These are phyloP conservation scores for Tanacetum coccineum DNA, from an alignment of 129 eudicot species.

Conservation along the genomic window DNA sequence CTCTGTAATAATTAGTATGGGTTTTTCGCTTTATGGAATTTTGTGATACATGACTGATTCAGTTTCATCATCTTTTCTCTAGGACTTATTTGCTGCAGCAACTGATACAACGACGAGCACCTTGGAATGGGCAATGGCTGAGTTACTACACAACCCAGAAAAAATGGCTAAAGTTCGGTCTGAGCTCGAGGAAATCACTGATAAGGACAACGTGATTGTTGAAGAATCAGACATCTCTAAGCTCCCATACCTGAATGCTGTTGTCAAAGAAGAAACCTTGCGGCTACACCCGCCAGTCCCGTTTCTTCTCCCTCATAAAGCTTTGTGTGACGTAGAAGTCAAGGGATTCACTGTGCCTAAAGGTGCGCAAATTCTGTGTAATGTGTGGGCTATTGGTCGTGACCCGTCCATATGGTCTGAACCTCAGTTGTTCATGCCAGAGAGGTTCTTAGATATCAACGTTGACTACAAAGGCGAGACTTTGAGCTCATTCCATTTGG, in stretches of 20 bases:
- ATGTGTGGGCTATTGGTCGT: too few species aligned
- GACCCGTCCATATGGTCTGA: too few species aligned
- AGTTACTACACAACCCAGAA: constrained; percentile 29
- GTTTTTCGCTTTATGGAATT: neutral
- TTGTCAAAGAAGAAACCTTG: constrained; percentile 8
- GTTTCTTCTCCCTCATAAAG: constrained; percentile 9
- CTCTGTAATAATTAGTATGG: neutral
- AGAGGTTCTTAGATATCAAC: neutral
- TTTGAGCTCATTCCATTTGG: neutral
- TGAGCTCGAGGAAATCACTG: neutral
- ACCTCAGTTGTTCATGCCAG: constrained; percentile 3
- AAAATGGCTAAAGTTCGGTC: constrained; percentile 25
- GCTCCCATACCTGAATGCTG: neutral
- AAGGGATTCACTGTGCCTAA: neutral
- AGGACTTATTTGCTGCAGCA: constrained; percentile 42
- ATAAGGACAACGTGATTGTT: neutral
- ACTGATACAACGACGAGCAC: constrained; percentile 37
- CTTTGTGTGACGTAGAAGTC: constrained; percentile 7
- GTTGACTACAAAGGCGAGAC: constrained; percentile 2
- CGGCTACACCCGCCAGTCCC: constrained; percentile 7
- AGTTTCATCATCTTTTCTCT: neutral
- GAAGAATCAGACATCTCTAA: constrained; percentile 1
- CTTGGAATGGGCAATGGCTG: constrained; percentile 45
- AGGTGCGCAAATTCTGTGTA: too few species aligned
- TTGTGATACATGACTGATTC: neutral